Conservation (phyloP, 2,329 filamentous ascomycete genomes). For the Alternaria rosae region DNA sequence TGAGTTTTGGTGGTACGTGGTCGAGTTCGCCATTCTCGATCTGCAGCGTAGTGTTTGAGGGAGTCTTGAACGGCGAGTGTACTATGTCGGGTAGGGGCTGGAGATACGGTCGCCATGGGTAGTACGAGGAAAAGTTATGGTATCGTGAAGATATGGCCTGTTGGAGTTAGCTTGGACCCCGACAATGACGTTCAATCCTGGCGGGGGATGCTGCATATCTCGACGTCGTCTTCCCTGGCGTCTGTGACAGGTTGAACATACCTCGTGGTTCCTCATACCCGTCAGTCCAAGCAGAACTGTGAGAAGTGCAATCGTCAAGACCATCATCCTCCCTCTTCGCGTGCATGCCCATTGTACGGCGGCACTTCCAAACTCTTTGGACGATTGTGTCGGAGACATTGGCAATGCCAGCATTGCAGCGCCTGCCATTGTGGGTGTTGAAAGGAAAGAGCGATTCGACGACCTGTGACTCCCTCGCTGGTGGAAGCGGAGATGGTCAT, state of each 20-base stretch:
- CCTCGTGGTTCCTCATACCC: slow-evolving; percentile 29
- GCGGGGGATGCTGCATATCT: background rate
- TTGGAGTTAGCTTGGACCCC: slow-evolving; percentile 5
- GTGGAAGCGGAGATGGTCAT: background rate
- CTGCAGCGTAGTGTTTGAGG: slow-evolving; percentile 45
- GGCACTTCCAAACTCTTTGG: slow-evolving; percentile 34
- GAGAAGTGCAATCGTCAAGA: slow-evolving; percentile 29
- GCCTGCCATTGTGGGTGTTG: slow-evolving; percentile 26
- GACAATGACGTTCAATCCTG: background rate
- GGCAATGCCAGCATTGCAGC: slow-evolving; percentile 34
- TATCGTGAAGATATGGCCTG: slow-evolving; percentile 38
- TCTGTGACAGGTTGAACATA: slow-evolving; percentile 11
- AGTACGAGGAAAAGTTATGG: slow-evolving; percentile 34
- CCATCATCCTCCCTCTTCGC: slow-evolving; percentile 38
- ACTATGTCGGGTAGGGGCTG: slow-evolving; percentile 33
- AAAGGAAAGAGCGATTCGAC: background rate
- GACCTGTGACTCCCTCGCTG: background rate
- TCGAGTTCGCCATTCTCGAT: slow-evolving; percentile 44
- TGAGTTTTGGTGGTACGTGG: slow-evolving; percentile 36
- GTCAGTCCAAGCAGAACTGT: slow-evolving; percentile 29
- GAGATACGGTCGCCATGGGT: slow-evolving; percentile 41
- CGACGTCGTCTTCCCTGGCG: background rate
- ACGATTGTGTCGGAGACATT: slow-evolving; percentile 35
- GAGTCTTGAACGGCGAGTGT: slow-evolving; percentile 36
- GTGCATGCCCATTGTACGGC: slow-evolving; percentile 40